phyloP scores from a whole-genome alignment of 2,329 filamentous ascomycete genomes.

The Colletotrichum aenigma region DNA sequence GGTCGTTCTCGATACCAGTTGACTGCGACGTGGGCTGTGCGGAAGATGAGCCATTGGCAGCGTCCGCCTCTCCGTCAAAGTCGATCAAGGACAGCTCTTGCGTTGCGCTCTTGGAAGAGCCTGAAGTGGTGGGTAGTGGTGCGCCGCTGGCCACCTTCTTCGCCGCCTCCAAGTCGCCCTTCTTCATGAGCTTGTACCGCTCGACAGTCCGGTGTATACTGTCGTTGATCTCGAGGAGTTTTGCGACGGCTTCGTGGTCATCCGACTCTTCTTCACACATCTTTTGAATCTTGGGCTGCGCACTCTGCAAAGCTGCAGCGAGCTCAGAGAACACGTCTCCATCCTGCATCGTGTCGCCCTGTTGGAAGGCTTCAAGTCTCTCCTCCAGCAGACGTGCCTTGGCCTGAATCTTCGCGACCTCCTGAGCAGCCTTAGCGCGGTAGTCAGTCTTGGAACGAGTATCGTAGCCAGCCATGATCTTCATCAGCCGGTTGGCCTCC shows the following conservation, averaged over 20 bases:
- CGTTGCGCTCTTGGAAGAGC: conserved; percentile 58
- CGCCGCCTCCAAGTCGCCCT: conserved; percentile 86
- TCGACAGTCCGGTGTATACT: conserved; percentile 98
- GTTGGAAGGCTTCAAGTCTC: conserved; percentile 82
- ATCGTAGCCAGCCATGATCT: conserved; percentile 98
- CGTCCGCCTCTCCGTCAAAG: conserved; percentile 72
- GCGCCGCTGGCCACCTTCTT: conserved; percentile 84
- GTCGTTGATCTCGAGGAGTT: conserved; percentile 96
- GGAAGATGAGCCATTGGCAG: conserved; percentile 41
- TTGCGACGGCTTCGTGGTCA: conserved; percentile 93
- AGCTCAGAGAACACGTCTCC: conserved; percentile 81
- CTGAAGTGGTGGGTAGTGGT: conserved; percentile 35
- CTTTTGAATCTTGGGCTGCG: conserved; percentile 97
- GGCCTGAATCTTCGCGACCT: conserved; percentile 92
- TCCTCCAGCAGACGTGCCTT: conserved; percentile 93
- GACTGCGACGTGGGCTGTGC: conserved; percentile 49
- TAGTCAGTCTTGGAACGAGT: conserved; percentile 97
- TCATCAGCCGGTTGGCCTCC: conserved; percentile 97
- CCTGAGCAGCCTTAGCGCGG: conserved; percentile 94
- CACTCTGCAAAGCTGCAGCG: conserved; percentile 85
- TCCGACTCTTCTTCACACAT: conserved; percentile 99
- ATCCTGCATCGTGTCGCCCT: conserved; percentile 77
- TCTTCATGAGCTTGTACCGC: conserved; percentile 94
- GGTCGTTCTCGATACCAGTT: conserved; percentile 83
- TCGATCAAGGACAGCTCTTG: conserved; percentile 93